phyloP scores from a whole-genome alignment of 306 rosid genomes.

The Lupinus albus region DNA sequence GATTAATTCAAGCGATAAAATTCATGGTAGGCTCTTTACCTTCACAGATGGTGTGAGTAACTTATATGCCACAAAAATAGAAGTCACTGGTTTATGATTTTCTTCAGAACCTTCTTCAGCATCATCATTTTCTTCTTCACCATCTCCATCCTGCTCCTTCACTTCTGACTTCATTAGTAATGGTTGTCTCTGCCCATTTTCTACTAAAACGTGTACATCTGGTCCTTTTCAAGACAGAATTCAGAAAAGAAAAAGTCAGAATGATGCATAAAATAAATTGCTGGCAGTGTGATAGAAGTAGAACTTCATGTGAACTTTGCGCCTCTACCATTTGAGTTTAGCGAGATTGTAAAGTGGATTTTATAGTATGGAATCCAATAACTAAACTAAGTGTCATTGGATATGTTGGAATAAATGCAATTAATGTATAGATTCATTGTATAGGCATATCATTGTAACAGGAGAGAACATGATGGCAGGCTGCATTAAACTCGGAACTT shows the following conservation, averaged over 20 bases:
- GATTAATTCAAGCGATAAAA: not conserved
- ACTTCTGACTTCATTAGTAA: constrained; percentile 55
- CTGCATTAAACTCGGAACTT: not conserved
- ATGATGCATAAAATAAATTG: constrained; percentile 12
- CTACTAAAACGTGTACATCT: constrained; percentile 54
- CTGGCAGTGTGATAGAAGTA: not conserved
- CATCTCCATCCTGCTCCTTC: constrained; percentile 50
- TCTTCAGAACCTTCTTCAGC: constrained; percentile 48
- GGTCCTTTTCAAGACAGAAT: constrained; percentile 43
- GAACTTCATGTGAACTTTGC: not conserved
- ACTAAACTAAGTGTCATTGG: too few relatives aligned
- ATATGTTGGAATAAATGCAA: too few relatives aligned
- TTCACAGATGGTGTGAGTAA: constrained; percentile 87
- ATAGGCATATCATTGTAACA: too few relatives aligned
- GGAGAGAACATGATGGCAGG: too few relatives aligned
- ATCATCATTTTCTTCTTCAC: constrained; percentile 60
- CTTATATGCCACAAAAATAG: constrained; percentile 67
- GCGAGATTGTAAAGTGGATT: too few relatives aligned
- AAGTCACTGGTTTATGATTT: constrained; percentile 66
- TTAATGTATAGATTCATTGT: too few relatives aligned
- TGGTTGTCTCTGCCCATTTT: constrained; percentile 54
- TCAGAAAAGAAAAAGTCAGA: not conserved
- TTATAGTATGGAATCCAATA: too few relatives aligned
- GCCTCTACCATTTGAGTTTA: not conserved
- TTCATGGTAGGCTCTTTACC: constrained; percentile 38